Evolutionary conservation across 306 rosid species (phyloP).

Genomic region (Sesbania bispinosa): DNA sequence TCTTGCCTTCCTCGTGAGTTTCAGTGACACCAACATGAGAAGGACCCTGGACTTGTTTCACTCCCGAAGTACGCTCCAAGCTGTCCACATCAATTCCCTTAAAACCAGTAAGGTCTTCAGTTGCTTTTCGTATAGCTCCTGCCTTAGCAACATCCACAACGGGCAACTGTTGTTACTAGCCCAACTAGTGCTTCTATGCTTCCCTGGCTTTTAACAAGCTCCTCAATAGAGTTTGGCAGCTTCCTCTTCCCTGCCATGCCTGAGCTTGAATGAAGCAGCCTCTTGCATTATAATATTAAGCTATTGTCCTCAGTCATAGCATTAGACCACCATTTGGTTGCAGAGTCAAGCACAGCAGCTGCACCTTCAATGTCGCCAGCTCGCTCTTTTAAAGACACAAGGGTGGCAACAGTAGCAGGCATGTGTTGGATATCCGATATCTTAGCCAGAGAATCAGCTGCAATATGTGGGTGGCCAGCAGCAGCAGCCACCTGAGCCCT

Average conservation of each 20-base stretch:
- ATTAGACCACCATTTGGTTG: conserved; percentile 93
- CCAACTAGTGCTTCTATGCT: conserved; percentile 85
- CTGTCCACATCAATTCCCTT: conserved; percentile 79
- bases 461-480: conserved; percentile 81
- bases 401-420: conserved; percentile 96
- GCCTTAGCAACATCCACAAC: conserved; percentile 81
- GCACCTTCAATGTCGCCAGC: conserved; percentile 93
- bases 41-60: conserved; percentile 61
- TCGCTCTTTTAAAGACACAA: conserved; percentile 85
- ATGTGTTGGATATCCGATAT: conserved; percentile 82
- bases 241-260: conserved; percentile 81
- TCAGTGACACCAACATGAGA: conserved; percentile 44
- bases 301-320: conserved; percentile 84
- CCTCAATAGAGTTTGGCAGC: conserved; percentile 79
- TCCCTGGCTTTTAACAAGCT: conserved; percentile 83
- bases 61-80: conserved; percentile 87
- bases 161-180: conserved; percentile 77
- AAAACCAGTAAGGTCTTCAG: conserved; percentile 73
- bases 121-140: conserved; percentile 82
- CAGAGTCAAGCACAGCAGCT: conserved; percentile 75
- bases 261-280: conserved; percentile 85
- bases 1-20: conserved; percentile 68
- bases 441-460: conserved; percentile 80
- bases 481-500: conserved; percentile 98
- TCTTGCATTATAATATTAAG: conserved; percentile 76